Evolutionary conservation across 2,329 filamentous ascomycete genomes (phyloP), one percentile per base, ranked within the genome.

Genomic region (Pseudocercospora crystallina): DNA sequence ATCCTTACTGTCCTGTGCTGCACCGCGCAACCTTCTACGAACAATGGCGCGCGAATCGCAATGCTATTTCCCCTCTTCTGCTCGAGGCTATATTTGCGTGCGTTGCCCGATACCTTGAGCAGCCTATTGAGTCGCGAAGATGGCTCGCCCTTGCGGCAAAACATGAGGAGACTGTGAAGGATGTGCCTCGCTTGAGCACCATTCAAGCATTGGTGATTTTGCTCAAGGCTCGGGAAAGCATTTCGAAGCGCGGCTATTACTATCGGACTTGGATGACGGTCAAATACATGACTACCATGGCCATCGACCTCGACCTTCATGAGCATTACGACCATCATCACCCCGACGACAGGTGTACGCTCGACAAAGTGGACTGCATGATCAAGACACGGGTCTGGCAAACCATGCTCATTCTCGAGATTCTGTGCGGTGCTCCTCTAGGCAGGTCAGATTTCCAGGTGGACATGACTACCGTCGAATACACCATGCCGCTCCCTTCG

Each of bases 241-340:
- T 87, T 8, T 91, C 92, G 0, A 95, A 95, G 66, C 84, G 89
- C 53, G 94, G 94, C 1, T 97, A 97, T 67, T 97, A 94, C 70
- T 97, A 94, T 71, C 85, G 92, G 33, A 97, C 94, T 0, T 97
- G 94, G 92, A 95, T 96, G 83, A 89, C 88, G 5, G 84, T 95
- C 14, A 92, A 96, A 46, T 89, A 91, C 54, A 90, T 92, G 57
- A 86, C 95, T 7, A 86, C 90, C 40, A 96, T 97, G 89, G 90
- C 84, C 20, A 94, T 95, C 64, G 92, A 96, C 66, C 76, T 97
- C 30, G 89, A 90, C 14, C 76, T 97, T 5, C 85, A 96, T 65
- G 90, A 96, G 58, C 92, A 97, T 71, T 84, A 84, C 55, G 84
- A 87, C 51, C 82, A 85, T 38, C 94, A 97, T 68, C 80, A 85